These are phyloP conservation scores for Arthrocladium fulminans DNA, from an alignment of 2,329 filamentous ascomycete species.

Conservation along the genomic window DNA sequence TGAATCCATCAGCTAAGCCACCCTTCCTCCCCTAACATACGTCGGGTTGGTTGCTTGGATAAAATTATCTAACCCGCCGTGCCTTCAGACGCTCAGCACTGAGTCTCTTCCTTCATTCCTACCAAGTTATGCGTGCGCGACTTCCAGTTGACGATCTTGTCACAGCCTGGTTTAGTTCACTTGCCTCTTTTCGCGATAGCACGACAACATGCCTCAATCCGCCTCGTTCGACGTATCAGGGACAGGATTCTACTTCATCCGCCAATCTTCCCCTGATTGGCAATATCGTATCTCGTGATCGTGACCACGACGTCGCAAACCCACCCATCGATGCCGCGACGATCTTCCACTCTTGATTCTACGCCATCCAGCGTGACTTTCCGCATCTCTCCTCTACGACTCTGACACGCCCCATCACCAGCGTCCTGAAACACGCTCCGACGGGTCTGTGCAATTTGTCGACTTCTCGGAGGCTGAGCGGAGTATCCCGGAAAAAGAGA, in stretches of 20 bases:
- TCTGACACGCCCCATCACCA: constrained; percentile 1
- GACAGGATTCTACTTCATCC: constrained; percentile 5
- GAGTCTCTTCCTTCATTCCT: no score
- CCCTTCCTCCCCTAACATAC: no score
- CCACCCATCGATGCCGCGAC: neutral
- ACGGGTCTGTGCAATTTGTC: neutral
- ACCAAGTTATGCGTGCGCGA: no score
- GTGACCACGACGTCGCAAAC: neutral
- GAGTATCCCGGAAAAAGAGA: neutral
- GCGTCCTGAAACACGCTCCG: neutral
- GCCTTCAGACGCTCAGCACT: no score
- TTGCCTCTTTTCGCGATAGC: neutral
- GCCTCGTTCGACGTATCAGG: constrained; percentile 6
- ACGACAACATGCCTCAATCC: constrained; percentile 1
- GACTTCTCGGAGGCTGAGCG: neutral
- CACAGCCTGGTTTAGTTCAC: neutral
- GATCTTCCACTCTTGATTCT: constrained; percentile 7
- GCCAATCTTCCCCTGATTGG: neutral
- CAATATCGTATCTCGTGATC: no score
- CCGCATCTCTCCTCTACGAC: neutral
- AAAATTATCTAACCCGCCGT: no score
- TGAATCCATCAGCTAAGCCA: no score
- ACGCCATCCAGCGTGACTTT: constrained; percentile 3
- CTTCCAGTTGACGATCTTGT: no score
- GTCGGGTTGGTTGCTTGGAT: no score